phyloP scores from a whole-genome alignment of 306 rosid species.

The Fragaria vesca region DNA sequence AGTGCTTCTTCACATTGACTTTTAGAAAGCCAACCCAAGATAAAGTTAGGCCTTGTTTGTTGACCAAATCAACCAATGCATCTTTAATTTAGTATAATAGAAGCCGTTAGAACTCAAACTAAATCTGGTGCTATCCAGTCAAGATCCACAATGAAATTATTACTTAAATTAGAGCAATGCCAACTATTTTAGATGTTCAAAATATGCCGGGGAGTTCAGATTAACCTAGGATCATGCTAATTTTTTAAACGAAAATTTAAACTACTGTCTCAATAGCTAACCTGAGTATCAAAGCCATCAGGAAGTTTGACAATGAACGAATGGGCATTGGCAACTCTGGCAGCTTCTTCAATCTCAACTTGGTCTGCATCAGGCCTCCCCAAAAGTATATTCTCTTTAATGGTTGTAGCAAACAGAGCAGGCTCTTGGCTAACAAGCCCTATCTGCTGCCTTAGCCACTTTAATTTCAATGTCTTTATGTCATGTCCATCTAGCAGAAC shows the following conservation, averaged over 20 bases:
- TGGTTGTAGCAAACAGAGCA: constrained; percentile 93
- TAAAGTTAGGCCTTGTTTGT: constrained; percentile 36
- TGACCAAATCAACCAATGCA: constrained; percentile 48
- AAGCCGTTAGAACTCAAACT: constrained; percentile 22
- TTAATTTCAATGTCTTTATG: constrained; percentile 78
- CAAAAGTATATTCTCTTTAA: constrained; percentile 81
- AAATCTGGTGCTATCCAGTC: constrained; percentile 32
- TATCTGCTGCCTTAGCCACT: constrained; percentile 94
- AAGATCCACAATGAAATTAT: constrained; percentile 38
- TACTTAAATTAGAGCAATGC: constrained; percentile 21
- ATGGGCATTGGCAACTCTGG: constrained; percentile 96
- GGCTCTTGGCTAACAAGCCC: constrained; percentile 99
- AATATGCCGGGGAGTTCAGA: neutral
- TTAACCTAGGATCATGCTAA: constrained; percentile 2
- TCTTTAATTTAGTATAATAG: constrained; percentile 14
- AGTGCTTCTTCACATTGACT: constrained; percentile 52
- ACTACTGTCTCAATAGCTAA: constrained; percentile 29
- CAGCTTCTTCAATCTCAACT: constrained; percentile 95
- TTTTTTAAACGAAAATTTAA: neutral
- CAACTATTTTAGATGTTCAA: neutral
- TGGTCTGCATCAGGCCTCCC: constrained; percentile 93
- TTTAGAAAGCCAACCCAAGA: constrained; percentile 21
- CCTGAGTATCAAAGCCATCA: constrained; percentile 92
- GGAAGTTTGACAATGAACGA: constrained; percentile 93
- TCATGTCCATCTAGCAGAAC: constrained; percentile 87